phyloP scores from a whole-genome alignment of 208 protist genomes.

The Leishmania gerbilli region DNA sequence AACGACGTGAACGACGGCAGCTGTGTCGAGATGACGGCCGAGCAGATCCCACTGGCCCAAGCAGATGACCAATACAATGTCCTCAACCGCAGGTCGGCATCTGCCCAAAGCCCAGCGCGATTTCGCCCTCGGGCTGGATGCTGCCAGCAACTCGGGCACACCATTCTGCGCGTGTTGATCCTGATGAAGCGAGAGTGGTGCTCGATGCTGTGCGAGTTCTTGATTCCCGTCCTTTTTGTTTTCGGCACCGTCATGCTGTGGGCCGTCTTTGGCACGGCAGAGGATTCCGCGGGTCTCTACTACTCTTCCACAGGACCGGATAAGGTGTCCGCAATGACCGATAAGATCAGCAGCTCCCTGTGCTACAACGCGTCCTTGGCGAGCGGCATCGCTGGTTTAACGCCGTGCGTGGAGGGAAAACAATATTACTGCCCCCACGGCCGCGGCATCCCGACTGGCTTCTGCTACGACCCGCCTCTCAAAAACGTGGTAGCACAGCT shows the following conservation, averaged over 20 bases:
- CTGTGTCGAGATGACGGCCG: neutral
- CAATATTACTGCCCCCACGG: conserved; percentile 24
- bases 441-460: conserved; percentile 28
- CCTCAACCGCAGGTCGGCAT: neutral
- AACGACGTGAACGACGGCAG: neutral
- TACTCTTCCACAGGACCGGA: conserved; percentile 11
- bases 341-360: neutral
- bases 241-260: conserved; percentile 48
- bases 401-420: conserved; percentile 8
- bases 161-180: conserved; percentile 46
- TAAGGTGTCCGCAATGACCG: neutral
- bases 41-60: neutral
- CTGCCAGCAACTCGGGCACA: conserved; percentile 51
- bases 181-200: conserved; percentile 52
- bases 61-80: neutral
- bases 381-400: conserved; percentile 13
- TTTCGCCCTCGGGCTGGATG: conserved; percentile 15
- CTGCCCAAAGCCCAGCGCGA: neutral
- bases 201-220: conserved; percentile 46
- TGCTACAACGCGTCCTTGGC: conserved; percentile 18
- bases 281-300: conserved; percentile 8
- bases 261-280: conserved; percentile 30
- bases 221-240: conserved; percentile 74
- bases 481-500: neutral
- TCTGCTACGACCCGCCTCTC: conserved; percentile 24